Conservation (phyloP, 306 rosid species). For the Dalbergia oliveri region DNA sequence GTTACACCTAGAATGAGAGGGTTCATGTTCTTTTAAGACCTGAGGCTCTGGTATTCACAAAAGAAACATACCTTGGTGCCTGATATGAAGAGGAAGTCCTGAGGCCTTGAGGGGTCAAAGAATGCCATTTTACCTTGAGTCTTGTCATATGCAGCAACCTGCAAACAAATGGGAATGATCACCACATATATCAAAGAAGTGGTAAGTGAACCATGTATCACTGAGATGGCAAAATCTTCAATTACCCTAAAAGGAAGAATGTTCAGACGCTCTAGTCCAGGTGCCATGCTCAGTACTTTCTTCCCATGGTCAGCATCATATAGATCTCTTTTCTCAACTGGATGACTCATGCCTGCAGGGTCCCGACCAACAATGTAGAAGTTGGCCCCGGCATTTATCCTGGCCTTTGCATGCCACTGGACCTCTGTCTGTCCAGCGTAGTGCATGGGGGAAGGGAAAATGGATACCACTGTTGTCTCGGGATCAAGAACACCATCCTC, state of each 20-base stretch:
- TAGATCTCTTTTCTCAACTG: constrained; percentile 84
- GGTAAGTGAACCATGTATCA: neutral
- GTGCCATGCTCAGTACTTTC: constrained; percentile 98
- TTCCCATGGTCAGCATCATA: constrained; percentile 99
- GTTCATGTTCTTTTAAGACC: neutral
- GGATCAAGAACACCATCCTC: constrained; percentile 99
- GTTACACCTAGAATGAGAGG: neutral
- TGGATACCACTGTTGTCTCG: constrained; percentile 95
- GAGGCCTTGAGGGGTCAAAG: constrained; percentile 93
- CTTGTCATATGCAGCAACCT: constrained; percentile 99
- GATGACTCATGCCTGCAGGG: constrained; percentile 99
- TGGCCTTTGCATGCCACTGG: constrained; percentile 99
- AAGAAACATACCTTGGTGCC: constrained; percentile 84
- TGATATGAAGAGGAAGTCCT: constrained; percentile 93
- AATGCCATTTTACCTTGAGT: constrained; percentile 96
- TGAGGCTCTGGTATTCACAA: too few species aligned
- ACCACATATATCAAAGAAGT: constrained; percentile 22
- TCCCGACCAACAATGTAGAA: constrained; percentile 99
- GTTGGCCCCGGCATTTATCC: constrained; percentile 98
- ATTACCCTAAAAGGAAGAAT: constrained; percentile 97
- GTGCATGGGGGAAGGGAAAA: constrained; percentile 99
- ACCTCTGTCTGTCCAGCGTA: constrained; percentile 99
- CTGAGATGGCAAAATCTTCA: neutral
- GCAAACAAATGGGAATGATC: constrained; percentile 41
- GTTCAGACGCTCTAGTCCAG: constrained; percentile 93